phyloP scores from a whole-genome alignment of 768 basidiomycete species.

The Tylopilus sp. region DNA sequence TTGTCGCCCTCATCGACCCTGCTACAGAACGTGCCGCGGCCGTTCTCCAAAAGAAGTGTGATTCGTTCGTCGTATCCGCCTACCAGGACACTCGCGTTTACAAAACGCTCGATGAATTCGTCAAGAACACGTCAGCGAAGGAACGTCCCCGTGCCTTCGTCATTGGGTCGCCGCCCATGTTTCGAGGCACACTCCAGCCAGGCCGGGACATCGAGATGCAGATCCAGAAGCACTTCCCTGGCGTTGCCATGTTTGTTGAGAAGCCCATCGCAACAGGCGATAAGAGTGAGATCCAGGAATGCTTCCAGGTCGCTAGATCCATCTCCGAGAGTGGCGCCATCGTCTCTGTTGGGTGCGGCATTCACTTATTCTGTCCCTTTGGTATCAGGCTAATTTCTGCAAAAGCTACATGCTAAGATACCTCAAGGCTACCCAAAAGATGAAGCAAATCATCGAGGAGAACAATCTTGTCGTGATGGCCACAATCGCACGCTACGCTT shows the following conservation, averaged over 20 bases:
- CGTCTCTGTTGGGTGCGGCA: conserved; percentile 81
- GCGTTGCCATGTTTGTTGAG: conserved; percentile 86
- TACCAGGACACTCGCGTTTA: conserved; percentile 86
- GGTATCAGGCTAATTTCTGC: not conserved
- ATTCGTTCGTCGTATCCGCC: conserved; percentile 89
- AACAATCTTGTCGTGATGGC: conserved; percentile 95
- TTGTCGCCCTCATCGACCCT: conserved; percentile 93
- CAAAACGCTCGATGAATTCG: conserved; percentile 83
- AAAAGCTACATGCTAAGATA: conserved; percentile 92
- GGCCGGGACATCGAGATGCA: conserved; percentile 86
- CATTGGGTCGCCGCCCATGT: conserved; percentile 92
- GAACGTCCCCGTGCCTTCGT: conserved; percentile 79
- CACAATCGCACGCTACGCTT: conserved; percentile 92
- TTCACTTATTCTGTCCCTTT: not conserved
- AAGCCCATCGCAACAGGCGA: conserved; percentile 89
- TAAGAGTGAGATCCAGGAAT: conserved; percentile 59
- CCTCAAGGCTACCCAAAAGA: conserved; percentile 90
- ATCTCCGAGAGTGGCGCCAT: conserved; percentile 70
- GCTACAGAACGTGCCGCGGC: conserved; percentile 74
- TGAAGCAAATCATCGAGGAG: conserved; percentile 94
- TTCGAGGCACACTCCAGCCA: conserved; percentile 71
- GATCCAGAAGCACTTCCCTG: conserved; percentile 83
- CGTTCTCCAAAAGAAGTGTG: conserved; percentile 85
- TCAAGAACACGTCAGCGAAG: conserved; percentile 59
- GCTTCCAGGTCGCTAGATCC: conserved; percentile 66